Percentiles rank a stretch among this genome's conserved stretches.
These are phyloP conservation scores for Paraconiothyrium brasiliense DNA, from an alignment of 2,329 filamentous ascomycete genomes.

Conservation along the genomic window DNA sequence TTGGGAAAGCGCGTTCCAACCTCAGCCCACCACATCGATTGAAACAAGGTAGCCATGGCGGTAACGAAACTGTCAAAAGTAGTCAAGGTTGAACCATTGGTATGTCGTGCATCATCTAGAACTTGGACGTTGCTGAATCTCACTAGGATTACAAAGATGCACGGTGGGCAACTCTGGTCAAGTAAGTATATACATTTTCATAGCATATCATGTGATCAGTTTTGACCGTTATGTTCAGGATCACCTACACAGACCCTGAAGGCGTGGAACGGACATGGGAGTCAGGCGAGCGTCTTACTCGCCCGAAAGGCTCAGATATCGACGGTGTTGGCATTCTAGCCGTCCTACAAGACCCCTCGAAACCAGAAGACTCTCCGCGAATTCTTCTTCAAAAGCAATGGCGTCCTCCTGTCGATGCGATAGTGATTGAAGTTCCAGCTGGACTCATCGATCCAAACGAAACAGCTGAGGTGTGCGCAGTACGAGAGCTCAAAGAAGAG, in stretches of 20 bases:
- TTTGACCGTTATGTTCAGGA: slow-evolving; percentile 31
- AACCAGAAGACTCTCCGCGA: slow-evolving; percentile 40
- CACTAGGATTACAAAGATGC: slow-evolving; percentile 50
- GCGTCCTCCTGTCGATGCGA: slow-evolving; percentile 67
- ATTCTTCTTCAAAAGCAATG: slow-evolving; percentile 62
- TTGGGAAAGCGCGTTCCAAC: neutral
- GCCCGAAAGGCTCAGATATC: slow-evolving; percentile 68
- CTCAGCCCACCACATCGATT: neutral
- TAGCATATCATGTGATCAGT: slow-evolving; percentile 16
- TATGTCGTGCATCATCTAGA: slow-evolving; percentile 25
- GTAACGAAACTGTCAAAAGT: slow-evolving; percentile 42
- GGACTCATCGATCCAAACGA: slow-evolving; percentile 70
- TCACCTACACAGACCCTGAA: slow-evolving; percentile 70
- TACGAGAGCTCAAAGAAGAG: slow-evolving; percentile 71
- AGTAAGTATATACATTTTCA: slow-evolving; percentile 32
- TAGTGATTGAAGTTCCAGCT: slow-evolving; percentile 70
- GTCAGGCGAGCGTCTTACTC: slow-evolving; percentile 74
- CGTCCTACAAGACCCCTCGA: slow-evolving; percentile 60
- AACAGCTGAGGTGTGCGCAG: slow-evolving; percentile 64
- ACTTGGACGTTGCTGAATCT: slow-evolving; percentile 21
- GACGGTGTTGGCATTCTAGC: slow-evolving; percentile 80
- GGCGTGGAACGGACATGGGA: slow-evolving; percentile 73
- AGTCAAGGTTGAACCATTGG: slow-evolving; percentile 47
- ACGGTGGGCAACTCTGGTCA: slow-evolving; percentile 52
- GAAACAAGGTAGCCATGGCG: slow-evolving; percentile 24